Percentiles rank a stretch among this genome's conserved stretches.
Conservation (phyloP, 2,329 filamentous ascomycete genomes). For the Metarhizium robertsii region DNA sequence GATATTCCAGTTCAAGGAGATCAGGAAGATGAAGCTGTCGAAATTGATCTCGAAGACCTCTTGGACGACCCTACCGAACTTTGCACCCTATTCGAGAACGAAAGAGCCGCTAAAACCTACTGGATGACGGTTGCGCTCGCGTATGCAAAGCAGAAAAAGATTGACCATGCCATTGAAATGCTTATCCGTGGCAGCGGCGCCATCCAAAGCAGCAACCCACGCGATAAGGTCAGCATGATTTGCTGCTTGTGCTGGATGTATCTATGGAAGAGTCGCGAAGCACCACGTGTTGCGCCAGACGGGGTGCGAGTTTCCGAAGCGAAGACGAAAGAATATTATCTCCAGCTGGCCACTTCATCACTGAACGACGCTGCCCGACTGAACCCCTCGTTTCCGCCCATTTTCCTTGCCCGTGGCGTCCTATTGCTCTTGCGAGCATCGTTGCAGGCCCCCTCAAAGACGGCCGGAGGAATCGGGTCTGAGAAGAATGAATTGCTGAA, state of each 20-base stretch:
- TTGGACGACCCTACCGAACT: constrained; percentile 91
- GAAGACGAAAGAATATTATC: constrained; percentile 87
- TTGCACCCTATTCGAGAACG: constrained; percentile 90
- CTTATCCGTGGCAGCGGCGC: constrained; percentile 65
- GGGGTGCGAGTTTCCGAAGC: constrained; percentile 57
- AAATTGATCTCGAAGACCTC: constrained; percentile 85
- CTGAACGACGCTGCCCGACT: constrained; percentile 94
- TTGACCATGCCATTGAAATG: constrained; percentile 73
- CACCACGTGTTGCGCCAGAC: constrained; percentile 53
- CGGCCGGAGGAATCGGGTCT: constrained; percentile 55
- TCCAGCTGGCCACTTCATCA: constrained; percentile 81
- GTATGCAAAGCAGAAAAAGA: constrained; percentile 91
- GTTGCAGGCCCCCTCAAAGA: constrained; percentile 65
- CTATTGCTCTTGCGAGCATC: constrained; percentile 82
- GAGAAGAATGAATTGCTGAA: constrained; percentile 74
- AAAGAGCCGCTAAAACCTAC: constrained; percentile 80
- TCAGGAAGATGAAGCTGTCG: constrained; percentile 66
- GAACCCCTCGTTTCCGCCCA: constrained; percentile 83
- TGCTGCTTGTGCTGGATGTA: constrained; percentile 87
- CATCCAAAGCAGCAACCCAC: constrained; percentile 58
- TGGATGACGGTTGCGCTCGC: constrained; percentile 98
- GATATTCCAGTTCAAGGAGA: constrained; percentile 58
- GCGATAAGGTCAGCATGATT: constrained; percentile 78
- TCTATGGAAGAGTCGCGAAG: constrained; percentile 78
- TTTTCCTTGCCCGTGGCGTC: constrained; percentile 86